These are phyloP conservation scores for Plantago ovata DNA, from an alignment of 257 asterid species.

Conservation along the genomic window DNA sequence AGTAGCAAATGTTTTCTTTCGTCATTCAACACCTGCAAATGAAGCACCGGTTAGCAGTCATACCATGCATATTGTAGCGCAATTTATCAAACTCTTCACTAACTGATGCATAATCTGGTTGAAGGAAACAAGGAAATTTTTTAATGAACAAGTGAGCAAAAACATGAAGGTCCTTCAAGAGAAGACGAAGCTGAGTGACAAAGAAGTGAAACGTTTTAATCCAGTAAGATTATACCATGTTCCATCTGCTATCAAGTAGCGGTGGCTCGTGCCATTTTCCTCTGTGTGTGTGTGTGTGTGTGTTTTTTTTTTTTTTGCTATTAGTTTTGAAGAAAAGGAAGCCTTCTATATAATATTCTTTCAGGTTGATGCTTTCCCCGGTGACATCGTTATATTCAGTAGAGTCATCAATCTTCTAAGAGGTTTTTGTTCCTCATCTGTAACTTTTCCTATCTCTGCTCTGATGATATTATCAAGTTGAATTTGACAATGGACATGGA, in stretches of 20 bases:
- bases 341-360: slow-evolving; percentile 19
- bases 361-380: slow-evolving; percentile 99
- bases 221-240: slow-evolving; percentile 54
- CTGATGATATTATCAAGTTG: slow-evolving; percentile 20
- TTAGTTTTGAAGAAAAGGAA: neutral
- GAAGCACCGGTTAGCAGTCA: slow-evolving; percentile 73
- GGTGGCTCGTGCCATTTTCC: no score
- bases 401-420: slow-evolving; percentile 94
- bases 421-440: slow-evolving; percentile 54
- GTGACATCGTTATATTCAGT: slow-evolving; percentile 89
- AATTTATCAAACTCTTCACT: slow-evolving; percentile 1
- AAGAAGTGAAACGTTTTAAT: slow-evolving; percentile 88
- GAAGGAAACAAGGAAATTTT: slow-evolving; percentile 69
- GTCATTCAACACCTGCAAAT: slow-evolving; percentile 76
- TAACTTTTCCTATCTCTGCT: slow-evolving; percentile 14
- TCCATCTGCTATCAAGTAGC: slow-evolving; percentile 21
- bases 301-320: slow-evolving; percentile 4
- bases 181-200: slow-evolving; percentile 78
- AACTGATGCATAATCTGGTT: slow-evolving; percentile 27
- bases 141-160: slow-evolving; percentile 68
- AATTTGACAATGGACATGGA: slow-evolving; percentile 25
- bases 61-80: slow-evolving; percentile 5
- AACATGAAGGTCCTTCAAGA: slow-evolving; percentile 74
- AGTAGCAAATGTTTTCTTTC: slow-evolving; percentile 73
- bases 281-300: neutral